Percentiles rank a stretch among this genome's conserved stretches.
These are phyloP conservation scores for Phoma herbarum DNA, from an alignment of 2,329 filamentous ascomycete genomes.

Conservation along the genomic window DNA sequence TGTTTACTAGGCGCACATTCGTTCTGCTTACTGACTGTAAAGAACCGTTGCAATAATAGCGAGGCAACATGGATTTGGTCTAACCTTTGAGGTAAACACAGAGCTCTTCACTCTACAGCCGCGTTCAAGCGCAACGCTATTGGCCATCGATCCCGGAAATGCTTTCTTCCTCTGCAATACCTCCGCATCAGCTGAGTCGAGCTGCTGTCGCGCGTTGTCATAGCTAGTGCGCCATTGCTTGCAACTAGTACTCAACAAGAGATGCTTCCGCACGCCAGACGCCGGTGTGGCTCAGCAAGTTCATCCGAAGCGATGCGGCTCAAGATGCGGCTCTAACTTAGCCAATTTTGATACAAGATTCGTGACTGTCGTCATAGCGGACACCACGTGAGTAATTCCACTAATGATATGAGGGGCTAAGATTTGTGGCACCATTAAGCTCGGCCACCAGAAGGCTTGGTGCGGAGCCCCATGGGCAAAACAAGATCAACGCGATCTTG, in stretches of 20 bases:
- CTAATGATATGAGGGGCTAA: slow-evolving; percentile 24
- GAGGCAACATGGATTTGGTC: neutral
- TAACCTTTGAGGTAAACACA: slow-evolving; percentile 4
- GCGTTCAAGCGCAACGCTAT: neutral
- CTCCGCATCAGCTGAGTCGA: neutral
- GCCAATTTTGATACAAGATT: slow-evolving; percentile 6
- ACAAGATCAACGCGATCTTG: slow-evolving; percentile 11
- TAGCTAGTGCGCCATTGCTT: slow-evolving; percentile 3
- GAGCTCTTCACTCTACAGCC: neutral
- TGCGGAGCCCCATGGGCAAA: slow-evolving; percentile 33
- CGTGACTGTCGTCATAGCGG: slow-evolving; percentile 2
- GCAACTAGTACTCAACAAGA: slow-evolving; percentile 16
- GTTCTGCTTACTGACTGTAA: neutral
- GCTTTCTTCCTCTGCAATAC: too few relatives aligned
- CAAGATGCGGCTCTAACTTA: slow-evolving; percentile 18
- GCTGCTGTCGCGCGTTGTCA: neutral
- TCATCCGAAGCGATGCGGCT: slow-evolving; percentile 10
- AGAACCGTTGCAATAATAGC: neutral
- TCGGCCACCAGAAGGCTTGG: slow-evolving; percentile 26
- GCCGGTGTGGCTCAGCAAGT: slow-evolving; percentile 5
- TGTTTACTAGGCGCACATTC: too few relatives aligned
- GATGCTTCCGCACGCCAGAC: slow-evolving; percentile 8
- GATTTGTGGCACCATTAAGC: slow-evolving; percentile 18
- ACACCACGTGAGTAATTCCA: slow-evolving; percentile 16
- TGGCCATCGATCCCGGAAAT: slow-evolving; percentile 1